Base-by-base conservation (phyloP, 805 yeast genomes). In the Pichia thaimueangensis region DNA sequence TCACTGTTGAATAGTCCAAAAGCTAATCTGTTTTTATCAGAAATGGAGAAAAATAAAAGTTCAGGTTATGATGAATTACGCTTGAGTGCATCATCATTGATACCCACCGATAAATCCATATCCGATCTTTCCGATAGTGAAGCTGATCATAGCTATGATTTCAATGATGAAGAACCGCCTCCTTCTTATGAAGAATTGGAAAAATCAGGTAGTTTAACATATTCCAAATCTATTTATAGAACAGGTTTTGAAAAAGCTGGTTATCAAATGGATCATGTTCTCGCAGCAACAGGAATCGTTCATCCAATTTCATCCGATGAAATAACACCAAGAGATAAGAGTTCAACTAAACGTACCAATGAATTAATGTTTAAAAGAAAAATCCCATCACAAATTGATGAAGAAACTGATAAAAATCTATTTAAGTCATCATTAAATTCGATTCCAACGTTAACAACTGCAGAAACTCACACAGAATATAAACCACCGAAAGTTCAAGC, bases 191-290 rank as follows among this genome's bases (percentile, higher is more conserved):
- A 59, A 42, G 65, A 61, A 38, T 36, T 61, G 8, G 66, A 60
- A 40, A 55, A 59, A 30, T 55, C 63, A 0, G 65, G 65, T n/a
- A 49, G 52, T 13, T 44, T 61, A 34, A 58, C 62, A 5, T 61
- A 61, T 35, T 54, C 64, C 7, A 47, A 52, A 41, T 61, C 66
- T 5, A 62, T 62, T 39, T 62, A 62, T 43, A 48, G 65, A 23
- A 57, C 65, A 2, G 64, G 64, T 8, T 61, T 61, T 44, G 66
- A 62, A 45, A 62, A 62, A 45, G 65, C 65, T 1, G 66, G 66
- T 3, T 54, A 57, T 30, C 56, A 59, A 28, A 36, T 59, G 47
- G 59, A 58, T 38, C 60, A 59, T 42, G 48, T 53, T 13, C 35
- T 29, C 10, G 34, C 47, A 5, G 47, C 41, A 12, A 10, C 48